Conservation (phyloP, 139 green algal species). For the Haematococcus lacustris region DNA sequence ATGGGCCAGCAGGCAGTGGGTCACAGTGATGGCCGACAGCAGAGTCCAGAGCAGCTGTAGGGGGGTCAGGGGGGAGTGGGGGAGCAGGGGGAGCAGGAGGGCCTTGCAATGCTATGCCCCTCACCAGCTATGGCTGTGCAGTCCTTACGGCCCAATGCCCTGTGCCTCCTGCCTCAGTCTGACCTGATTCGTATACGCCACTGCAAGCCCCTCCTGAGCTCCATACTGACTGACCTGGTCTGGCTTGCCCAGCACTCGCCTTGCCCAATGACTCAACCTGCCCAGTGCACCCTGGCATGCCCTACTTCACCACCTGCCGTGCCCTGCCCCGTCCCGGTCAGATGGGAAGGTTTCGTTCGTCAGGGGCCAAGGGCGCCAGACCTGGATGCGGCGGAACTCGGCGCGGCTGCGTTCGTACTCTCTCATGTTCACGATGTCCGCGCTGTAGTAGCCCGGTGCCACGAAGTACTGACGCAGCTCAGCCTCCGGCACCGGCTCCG, state of each 20-base stretch:
- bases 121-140: no score
- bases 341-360: not conserved
- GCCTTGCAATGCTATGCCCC: no score
- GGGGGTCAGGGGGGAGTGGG: no score
- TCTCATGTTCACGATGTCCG: constrained; percentile 9
- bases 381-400: constrained; percentile 13
- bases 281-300: not conserved
- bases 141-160: no score
- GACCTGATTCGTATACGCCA: no score
- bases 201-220: not conserved
- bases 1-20: no score
- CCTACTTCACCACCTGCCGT: not conserved
- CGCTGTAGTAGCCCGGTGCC: constrained; percentile 19
- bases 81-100: no score
- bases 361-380: not conserved
- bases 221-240: not conserved
- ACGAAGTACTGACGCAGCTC: constrained; percentile 19
- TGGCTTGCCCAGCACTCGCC: not conserved
- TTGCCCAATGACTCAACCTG: not conserved
- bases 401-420: constrained; percentile 14
- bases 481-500: no score
- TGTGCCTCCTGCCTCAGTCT: no score
- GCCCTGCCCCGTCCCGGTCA: not conserved
- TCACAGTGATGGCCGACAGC: no score
- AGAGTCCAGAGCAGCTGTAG: no score